These are phyloP conservation scores for Kodamaea alishanica DNA, from an alignment of 1,139 yeast species.

Conservation along the genomic window DNA sequence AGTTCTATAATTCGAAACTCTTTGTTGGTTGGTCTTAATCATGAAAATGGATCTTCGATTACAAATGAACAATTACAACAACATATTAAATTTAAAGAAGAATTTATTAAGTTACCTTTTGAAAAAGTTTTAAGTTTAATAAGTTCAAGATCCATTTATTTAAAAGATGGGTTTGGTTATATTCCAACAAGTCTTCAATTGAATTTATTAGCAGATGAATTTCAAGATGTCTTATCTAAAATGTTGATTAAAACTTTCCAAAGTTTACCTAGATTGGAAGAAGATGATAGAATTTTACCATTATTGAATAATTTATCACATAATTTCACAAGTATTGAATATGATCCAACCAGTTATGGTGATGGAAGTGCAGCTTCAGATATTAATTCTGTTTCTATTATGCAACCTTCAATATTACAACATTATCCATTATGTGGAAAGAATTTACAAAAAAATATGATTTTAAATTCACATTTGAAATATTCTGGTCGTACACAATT, in stretches of 20 bases:
- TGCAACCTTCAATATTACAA: slow-evolving; percentile 48
- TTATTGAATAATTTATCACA: slow-evolving; percentile 72
- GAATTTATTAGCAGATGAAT: slow-evolving; percentile 65
- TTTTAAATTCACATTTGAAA: slow-evolving; percentile 65
- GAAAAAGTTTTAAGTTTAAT: slow-evolving; percentile 78
- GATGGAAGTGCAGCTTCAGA: slow-evolving; percentile 41
- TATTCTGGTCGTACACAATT: slow-evolving; percentile 84
- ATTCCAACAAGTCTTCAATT: slow-evolving; percentile 81
- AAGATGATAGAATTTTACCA: slow-evolving; percentile 86
- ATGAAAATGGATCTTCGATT: slow-evolving; percentile 26
- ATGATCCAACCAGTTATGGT: slow-evolving; percentile 30
- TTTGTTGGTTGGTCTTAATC: slow-evolving; percentile 24
- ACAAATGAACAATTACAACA: slow-evolving; percentile 41
- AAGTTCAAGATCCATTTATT: slow-evolving; percentile 61
- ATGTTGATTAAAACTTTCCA: slow-evolving; percentile 69
- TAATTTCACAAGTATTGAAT: slow-evolving; percentile 65
- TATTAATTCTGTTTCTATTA: slow-evolving; percentile 63
- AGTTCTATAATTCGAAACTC: slow-evolving; percentile 32
- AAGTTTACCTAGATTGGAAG: slow-evolving; percentile 79
- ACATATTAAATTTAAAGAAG: slow-evolving; percentile 49
- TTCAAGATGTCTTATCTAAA: slow-evolving; percentile 47
- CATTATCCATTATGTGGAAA: slow-evolving; percentile 86
- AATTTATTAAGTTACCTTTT: slow-evolving; percentile 79
- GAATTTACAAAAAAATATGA: slow-evolving; percentile 60
- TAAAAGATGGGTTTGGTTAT: slow-evolving; percentile 72